phyloP scores from a whole-genome alignment of 805 yeast genomes.

The Starmerella potacharoeniae region DNA sequence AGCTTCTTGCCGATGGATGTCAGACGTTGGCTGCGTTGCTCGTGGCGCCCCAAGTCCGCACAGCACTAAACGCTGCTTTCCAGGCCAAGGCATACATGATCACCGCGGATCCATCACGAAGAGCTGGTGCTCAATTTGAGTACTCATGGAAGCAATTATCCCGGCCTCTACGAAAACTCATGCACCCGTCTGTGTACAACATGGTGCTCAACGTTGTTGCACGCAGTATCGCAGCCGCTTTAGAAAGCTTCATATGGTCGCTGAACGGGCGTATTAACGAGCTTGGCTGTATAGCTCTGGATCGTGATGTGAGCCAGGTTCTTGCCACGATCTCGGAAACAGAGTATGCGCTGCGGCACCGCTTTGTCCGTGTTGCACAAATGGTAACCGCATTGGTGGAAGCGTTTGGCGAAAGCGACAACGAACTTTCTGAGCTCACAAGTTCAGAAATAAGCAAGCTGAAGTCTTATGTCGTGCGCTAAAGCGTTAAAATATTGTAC shows the following conservation, averaged over 20 bases:
- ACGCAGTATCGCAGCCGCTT: slow-evolving; percentile 39
- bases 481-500: background rate
- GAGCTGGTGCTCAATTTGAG: slow-evolving; percentile 35
- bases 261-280: slow-evolving; percentile 63
- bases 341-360: slow-evolving; percentile 62
- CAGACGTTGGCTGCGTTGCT: slow-evolving; percentile 29
- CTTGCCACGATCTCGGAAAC: slow-evolving; percentile 57
- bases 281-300: slow-evolving; percentile 71
- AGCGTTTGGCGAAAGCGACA: slow-evolving; percentile 4
- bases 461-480: background rate
- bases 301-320: slow-evolving; percentile 64
- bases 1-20: slow-evolving; percentile 36
- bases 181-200: slow-evolving; percentile 44
- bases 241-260: slow-evolving; percentile 60
- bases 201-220: slow-evolving; percentile 42
- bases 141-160: slow-evolving; percentile 54
- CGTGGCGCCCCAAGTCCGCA: slow-evolving; percentile 30
- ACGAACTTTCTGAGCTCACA: background rate
- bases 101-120: background rate
- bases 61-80: slow-evolving; percentile 32
- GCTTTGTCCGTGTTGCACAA: slow-evolving; percentile 72
- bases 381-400: slow-evolving; percentile 41
- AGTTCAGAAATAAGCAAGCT: background rate
- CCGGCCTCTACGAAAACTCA: slow-evolving; percentile 50
- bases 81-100: slow-evolving; percentile 19